Percentiles rank a stretch among this genome's conserved stretches.
Evolutionary conservation across 768 basidiomycete species (phyloP).

Genomic region (Kwoniella pini): DNA sequence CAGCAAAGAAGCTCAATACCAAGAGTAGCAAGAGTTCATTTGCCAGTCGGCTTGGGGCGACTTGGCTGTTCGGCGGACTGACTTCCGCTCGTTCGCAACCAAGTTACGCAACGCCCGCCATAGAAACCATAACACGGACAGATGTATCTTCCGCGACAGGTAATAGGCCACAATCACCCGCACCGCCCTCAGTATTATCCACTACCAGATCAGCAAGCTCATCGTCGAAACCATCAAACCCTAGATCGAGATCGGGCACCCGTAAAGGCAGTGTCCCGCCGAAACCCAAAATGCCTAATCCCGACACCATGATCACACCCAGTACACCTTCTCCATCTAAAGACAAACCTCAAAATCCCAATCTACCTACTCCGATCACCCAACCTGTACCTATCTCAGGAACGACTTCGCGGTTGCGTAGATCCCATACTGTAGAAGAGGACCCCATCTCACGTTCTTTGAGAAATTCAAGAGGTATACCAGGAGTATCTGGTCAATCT

Average conservation of each 20-base stretch:
- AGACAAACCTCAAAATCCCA: conserved; percentile 2
- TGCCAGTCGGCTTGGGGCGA: conserved; percentile 36
- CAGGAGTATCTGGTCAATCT: background rate
- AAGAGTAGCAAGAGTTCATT: conserved; percentile 40
- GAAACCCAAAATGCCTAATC: conserved; percentile 16
- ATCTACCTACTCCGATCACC: conserved; percentile 1
- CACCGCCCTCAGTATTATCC: background rate
- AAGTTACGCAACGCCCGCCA: conserved; percentile 41
- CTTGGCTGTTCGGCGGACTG: conserved; percentile 43
- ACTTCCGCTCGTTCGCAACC: conserved; percentile 37
- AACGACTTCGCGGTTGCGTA: conserved; percentile 7
- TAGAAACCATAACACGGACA: conserved; percentile 35
- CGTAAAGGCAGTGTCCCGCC: background rate
- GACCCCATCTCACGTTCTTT: conserved; percentile 19
- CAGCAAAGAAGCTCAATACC: conserved; percentile 33
- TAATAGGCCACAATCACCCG: conserved; percentile 10
- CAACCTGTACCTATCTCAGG: conserved; percentile 24
- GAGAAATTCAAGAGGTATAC: conserved; percentile 51
- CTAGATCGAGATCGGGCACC: conserved; percentile 5
- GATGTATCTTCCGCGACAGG: conserved; percentile 34
- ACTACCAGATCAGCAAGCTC: background rate
- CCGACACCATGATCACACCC: conserved; percentile 18
- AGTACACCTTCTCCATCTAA: conserved; percentile 26
- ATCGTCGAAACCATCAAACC: background rate
- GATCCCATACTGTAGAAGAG: conserved; percentile 13